A percentile compares a stretch with the other conserved stretches of the same genome.
Evolutionary conservation across 2,329 filamentous ascomycete species (phyloP).

Genomic region (Xenoacremonium recifei): DNA sequence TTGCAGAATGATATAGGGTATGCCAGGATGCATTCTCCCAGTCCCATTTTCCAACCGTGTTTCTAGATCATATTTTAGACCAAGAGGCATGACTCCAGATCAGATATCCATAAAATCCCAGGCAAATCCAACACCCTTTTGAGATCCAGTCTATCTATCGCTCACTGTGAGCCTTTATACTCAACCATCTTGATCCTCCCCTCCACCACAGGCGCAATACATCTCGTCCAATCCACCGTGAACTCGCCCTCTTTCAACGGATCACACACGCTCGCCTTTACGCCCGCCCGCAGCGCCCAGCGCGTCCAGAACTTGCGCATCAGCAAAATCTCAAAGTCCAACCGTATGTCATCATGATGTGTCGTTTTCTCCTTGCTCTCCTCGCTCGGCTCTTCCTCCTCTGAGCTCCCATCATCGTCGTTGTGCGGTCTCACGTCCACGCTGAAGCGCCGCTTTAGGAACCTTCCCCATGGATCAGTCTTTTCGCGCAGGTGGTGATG

Average conservation of each 20-base stretch:
- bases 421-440: slow-evolving; percentile 33
- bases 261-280: slow-evolving; percentile 53
- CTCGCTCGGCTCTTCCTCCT: slow-evolving; percentile 24
- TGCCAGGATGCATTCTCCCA: no score
- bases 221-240: slow-evolving; percentile 73
- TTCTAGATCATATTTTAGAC: no score
- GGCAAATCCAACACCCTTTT: no score
- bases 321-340: slow-evolving; percentile 59
- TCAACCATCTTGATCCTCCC: slow-evolving; percentile 63
- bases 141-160: no score
- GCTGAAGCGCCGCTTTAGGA: slow-evolving; percentile 35
- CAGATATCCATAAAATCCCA: neutral
- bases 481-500: slow-evolving; percentile 19
- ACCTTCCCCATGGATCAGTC: slow-evolving; percentile 34
- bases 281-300: slow-evolving; percentile 68
- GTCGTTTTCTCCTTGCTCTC: slow-evolving; percentile 14
- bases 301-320: slow-evolving; percentile 68
- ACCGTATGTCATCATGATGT: slow-evolving; percentile 33
- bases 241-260: slow-evolving; percentile 58
- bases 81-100: no score
- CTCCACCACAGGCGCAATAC: slow-evolving; percentile 75
- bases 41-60: no score
- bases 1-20: no score
- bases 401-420: slow-evolving; percentile 43
- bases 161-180: no score